Evolutionary conservation across 1,284 basidiomycete genomes (phyloP).

Genomic region (Schizopora paradoxa): DNA sequence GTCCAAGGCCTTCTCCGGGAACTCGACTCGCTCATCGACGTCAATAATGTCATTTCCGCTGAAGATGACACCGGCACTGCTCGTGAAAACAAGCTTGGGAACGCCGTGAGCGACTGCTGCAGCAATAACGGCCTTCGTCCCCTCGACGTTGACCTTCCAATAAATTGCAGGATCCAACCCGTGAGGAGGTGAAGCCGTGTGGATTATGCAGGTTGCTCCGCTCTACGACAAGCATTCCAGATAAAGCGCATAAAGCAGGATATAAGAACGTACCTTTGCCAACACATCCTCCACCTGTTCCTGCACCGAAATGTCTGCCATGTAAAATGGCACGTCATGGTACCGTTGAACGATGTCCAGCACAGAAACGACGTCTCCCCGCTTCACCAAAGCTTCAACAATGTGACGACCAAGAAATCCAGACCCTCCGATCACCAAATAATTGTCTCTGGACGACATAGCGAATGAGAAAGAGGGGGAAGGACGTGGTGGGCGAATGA

Average conservation of each 20-base stretch:
- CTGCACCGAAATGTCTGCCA: constrained; percentile 80
- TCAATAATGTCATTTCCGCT: constrained; percentile 80
- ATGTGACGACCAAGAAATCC: constrained; percentile 91
- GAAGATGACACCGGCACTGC: constrained; percentile 91
- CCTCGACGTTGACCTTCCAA: constrained; percentile 92
- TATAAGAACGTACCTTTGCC: constrained; percentile 49
- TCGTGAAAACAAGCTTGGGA: constrained; percentile 90
- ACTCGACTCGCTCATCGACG: constrained; percentile 84
- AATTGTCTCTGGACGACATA: constrained; percentile 42
- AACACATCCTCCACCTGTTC: constrained; percentile 68
- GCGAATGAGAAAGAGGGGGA: background rate
- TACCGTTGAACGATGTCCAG: constrained; percentile 90
- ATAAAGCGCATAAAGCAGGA: constrained; percentile 9
- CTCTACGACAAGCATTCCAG: constrained; percentile 41
- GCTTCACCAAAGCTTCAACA: constrained; percentile 72
- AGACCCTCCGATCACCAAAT: constrained; percentile 86
- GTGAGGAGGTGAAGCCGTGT: constrained; percentile 90
- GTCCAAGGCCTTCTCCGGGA: constrained; percentile 76
- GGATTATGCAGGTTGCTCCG: constrained; percentile 84
- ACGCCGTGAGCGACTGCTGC: constrained; percentile 72
- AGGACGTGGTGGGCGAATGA: background rate
- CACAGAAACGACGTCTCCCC: constrained; percentile 77
- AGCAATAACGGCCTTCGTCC: constrained; percentile 82
- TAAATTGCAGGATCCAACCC: constrained; percentile 73
- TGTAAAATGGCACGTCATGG: constrained; percentile 79